Conservation (phyloP, 2,329 filamentous ascomycete species). For the Phialocephala sp. region DNA sequence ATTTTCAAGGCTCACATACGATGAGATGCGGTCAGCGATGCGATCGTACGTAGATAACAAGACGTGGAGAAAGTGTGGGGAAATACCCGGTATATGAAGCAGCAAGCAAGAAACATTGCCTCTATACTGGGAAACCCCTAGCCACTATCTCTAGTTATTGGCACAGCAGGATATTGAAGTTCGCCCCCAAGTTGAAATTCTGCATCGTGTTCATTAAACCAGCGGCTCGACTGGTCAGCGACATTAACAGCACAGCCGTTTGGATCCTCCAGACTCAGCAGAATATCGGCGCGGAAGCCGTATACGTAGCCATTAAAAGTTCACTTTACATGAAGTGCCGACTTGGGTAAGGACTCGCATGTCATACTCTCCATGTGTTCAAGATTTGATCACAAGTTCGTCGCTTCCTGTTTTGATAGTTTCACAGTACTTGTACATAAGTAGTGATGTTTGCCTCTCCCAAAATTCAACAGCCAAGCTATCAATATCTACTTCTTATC, state of each 20-base stretch:
- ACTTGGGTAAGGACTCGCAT: constrained; percentile 2
- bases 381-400: background rate
- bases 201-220: background rate
- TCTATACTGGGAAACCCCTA: background rate
- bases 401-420: background rate
- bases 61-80: constrained; percentile 2
- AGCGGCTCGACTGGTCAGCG: background rate
- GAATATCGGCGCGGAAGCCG: background rate
- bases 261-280: background rate
- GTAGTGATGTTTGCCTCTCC: background rate
- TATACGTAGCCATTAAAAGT: background rate
- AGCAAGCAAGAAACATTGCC: background rate
- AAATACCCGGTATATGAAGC: constrained; percentile 6
- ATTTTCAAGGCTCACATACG: background rate
- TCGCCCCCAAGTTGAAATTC: background rate
- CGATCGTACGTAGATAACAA: constrained; percentile 3
- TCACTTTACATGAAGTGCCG: constrained; percentile 7
- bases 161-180: background rate
- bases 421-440: background rate
- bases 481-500: background rate
- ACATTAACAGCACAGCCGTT: background rate
- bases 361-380: background rate
- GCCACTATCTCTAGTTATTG: background rate
- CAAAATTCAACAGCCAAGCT: background rate
- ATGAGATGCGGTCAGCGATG: constrained; percentile 1